A percentile compares a stretch with the other conserved stretches of the same genome.
Conservation (phyloP, 345 rosid genomes). For the Linum lewisii region DNA sequence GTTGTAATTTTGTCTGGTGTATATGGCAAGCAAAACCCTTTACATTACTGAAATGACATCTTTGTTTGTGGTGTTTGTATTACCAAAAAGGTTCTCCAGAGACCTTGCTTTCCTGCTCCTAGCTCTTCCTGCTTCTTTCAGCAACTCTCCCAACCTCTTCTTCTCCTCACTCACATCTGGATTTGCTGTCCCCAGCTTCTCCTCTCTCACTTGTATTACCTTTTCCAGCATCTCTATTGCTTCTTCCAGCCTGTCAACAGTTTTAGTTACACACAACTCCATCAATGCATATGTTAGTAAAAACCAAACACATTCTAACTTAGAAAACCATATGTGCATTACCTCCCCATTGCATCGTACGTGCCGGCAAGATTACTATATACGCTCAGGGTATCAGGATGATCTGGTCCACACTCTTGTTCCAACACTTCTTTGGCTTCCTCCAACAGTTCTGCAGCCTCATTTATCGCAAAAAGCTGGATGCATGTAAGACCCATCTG, state of each 20-base stretch:
- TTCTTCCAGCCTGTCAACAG: constrained; percentile 21
- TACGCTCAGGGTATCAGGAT: constrained; percentile 79
- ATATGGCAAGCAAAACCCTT: too few relatives aligned
- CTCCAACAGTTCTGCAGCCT: constrained; percentile 82
- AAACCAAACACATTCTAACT: neutral
- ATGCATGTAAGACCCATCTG: constrained; percentile 89
- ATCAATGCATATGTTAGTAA: neutral
- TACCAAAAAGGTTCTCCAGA: constrained; percentile 16
- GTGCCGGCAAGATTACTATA: constrained; percentile 94
- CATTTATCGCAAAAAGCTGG: constrained; percentile 58
- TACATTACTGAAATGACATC: too few relatives aligned
- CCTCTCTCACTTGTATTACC: constrained; percentile 23
- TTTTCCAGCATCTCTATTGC: constrained; percentile 29
- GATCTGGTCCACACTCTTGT: constrained; percentile 78
- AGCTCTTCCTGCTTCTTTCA: constrained; percentile 31
- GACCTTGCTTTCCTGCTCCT: constrained; percentile 18
- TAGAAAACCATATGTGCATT: neutral
- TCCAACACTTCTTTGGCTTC: constrained; percentile 80
- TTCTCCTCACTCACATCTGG: constrained; percentile 31
- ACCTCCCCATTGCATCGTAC: constrained; percentile 99
- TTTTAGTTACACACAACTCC: too few relatives aligned
- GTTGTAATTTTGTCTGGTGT: too few relatives aligned
- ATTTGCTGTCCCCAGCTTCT: constrained; percentile 27
- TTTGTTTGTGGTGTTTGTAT: too few relatives aligned
- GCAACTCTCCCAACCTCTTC: constrained; percentile 26